A percentile compares a stretch with the other conserved stretches of the same genome.
These are phyloP conservation scores for Yamadazyma jaroonii DNA, from an alignment of 1,139 yeast species.

Conservation along the genomic window DNA sequence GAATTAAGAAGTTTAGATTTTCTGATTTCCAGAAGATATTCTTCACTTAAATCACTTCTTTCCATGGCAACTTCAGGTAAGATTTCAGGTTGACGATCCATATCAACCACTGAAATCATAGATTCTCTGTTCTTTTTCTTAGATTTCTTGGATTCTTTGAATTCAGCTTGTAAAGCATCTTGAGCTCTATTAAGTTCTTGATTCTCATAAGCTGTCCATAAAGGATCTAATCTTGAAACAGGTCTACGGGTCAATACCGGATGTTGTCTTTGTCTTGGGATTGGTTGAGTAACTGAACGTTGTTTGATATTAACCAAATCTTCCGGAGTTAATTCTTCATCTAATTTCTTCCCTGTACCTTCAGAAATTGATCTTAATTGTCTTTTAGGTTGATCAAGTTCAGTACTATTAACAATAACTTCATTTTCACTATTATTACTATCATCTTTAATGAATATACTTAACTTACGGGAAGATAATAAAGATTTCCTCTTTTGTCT, in stretches of 20 bases:
- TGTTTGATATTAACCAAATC: conserved; percentile 43
- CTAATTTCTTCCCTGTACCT: conserved; percentile 21
- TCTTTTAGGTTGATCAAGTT: conserved; percentile 39
- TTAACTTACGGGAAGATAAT: conserved; percentile 39
- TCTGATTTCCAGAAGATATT: conserved; percentile 43
- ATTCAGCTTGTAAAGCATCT: conserved; percentile 42
- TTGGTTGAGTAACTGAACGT: conserved; percentile 49
- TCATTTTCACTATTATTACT: conserved; percentile 35
- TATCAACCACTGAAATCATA: conserved; percentile 35
- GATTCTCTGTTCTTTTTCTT: conserved; percentile 36
- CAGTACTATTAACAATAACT: conserved; percentile 18
- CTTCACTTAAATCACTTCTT: conserved; percentile 40
- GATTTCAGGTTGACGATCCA: conserved; percentile 14
- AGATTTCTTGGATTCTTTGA: conserved; percentile 19
- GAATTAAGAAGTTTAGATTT: conserved; percentile 45
- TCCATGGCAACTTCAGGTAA: conserved; percentile 41
- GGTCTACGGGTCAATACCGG: conserved; percentile 55
- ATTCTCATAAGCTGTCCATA: conserved; percentile 47
- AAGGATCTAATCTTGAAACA: conserved; percentile 69
- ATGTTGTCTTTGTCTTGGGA: conserved; percentile 38
- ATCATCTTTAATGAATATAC: conserved; percentile 37
- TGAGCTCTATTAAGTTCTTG: conserved; percentile 47
- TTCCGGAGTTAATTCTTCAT: conserved; percentile 36
- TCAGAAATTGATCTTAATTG: conserved; percentile 41
- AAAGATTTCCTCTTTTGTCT: conserved; percentile 46